Evolutionary conservation across 129 eudicot species (phyloP).

Genomic region (Flaveria ramosissima): DNA sequence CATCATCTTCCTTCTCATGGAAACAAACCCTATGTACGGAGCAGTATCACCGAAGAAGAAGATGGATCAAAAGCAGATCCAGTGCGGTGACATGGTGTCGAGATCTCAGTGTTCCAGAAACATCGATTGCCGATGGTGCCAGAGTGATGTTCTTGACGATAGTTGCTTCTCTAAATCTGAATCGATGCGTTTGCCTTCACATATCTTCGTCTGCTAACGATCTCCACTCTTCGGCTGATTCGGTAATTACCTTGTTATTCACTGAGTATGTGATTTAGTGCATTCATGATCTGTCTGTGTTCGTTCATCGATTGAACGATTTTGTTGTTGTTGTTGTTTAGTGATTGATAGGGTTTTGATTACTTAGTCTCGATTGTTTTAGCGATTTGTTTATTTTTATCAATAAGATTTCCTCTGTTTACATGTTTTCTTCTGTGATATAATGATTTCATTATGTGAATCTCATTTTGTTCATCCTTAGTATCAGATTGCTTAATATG

Average conservation of each 20-base stretch:
- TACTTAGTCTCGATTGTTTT: too few relatives aligned
- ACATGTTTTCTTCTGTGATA: neutral
- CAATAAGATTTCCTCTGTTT: too few relatives aligned
- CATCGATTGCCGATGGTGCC: constrained; percentile 66
- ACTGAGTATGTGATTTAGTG: neutral
- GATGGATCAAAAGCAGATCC: constrained; percentile 16
- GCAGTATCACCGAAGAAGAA: constrained; percentile 24
- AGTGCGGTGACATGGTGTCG: constrained; percentile 44
- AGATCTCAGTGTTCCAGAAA: constrained; percentile 48
- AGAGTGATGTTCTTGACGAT: constrained; percentile 61
- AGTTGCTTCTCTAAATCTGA: constrained; percentile 59
- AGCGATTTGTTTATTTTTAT: too few relatives aligned
- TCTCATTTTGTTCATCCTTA: neutral
- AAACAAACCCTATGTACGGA: neutral
- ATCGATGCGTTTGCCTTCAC: constrained; percentile 65
- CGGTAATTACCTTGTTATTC: neutral
- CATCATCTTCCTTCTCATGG: constrained; percentile 20
- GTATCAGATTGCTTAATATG: neutral
- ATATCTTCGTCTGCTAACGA: constrained; percentile 54
- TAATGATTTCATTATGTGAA: neutral
- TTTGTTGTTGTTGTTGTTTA: constrained; percentile 12
- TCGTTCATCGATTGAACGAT: neutral
- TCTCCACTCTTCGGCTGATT: neutral
- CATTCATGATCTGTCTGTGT: neutral
- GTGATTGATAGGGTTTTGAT: neutral